Conservation (phyloP, 345 rosid genomes). For the Linum usitatissimum region DNA sequence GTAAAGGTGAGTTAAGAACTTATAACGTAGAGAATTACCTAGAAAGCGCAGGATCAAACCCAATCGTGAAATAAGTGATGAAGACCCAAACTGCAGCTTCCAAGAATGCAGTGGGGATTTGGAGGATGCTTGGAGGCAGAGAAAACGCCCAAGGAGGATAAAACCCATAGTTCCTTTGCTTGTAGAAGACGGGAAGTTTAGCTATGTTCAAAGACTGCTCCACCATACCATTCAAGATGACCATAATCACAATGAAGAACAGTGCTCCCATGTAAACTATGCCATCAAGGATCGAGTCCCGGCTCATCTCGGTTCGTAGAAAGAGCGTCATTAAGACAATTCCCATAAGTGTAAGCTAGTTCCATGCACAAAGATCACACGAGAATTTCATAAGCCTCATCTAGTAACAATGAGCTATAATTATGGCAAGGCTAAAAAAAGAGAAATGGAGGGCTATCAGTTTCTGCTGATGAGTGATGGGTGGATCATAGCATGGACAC, state of each 20-base stretch:
- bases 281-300: not conserved
- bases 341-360: not conserved
- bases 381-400: not conserved
- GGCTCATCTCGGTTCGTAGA: not conserved
- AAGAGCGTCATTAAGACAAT: not conserved
- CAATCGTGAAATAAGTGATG: not conserved
- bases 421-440: no score
- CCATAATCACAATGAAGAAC: not conserved
- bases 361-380: not conserved
- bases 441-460: no score
- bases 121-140: not conserved
- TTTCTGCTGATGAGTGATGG: no score
- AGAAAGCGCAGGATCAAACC: not conserved
- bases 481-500: no score
- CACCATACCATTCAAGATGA: constrained; percentile 1
- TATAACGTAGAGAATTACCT: not conserved
- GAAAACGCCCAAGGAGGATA: constrained; percentile 5
- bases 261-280: not conserved
- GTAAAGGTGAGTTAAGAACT: no score
- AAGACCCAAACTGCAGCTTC: constrained; percentile 4
- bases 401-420: no score
- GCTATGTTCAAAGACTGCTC: not conserved
- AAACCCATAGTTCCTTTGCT: not conserved
- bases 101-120: not conserved
- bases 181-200: constrained; percentile 4